A percentile compares a stretch with the other conserved stretches of the same genome.
Conservation (phyloP, 495 filamentous ascomycete genomes). For the Tuber brumale region DNA sequence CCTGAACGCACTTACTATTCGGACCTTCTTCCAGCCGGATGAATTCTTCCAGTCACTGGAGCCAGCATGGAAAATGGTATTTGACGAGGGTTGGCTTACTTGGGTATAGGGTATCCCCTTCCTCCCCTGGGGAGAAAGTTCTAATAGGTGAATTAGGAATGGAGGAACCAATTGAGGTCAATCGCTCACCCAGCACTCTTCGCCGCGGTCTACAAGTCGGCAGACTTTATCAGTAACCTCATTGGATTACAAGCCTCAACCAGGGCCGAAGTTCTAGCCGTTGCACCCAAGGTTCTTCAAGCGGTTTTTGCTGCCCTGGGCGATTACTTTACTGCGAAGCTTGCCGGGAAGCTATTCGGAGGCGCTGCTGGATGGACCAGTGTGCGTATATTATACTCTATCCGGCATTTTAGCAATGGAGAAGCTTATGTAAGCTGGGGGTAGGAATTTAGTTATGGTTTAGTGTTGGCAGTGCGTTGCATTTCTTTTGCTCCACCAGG, state of each 20-base stretch:
- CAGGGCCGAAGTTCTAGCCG: conserved; percentile 59
- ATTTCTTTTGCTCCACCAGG: conserved; percentile 90
- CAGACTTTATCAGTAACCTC: conserved; percentile 50
- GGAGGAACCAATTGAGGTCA: conserved; percentile 80
- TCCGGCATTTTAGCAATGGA: neutral
- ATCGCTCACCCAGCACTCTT: conserved; percentile 87
- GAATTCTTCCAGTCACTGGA: conserved; percentile 96
- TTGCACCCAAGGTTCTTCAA: conserved; percentile 68
- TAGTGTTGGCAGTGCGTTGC: conserved; percentile 80
- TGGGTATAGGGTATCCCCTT: conserved; percentile 58
- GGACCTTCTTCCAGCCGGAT: conserved; percentile 99
- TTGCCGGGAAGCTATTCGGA: conserved; percentile 70
- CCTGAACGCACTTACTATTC: conserved; percentile 71
- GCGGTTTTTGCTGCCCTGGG: conserved; percentile 67
- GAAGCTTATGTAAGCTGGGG: neutral
- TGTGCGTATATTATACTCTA: conserved; percentile 19
- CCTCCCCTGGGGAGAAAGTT: conserved; percentile 5
- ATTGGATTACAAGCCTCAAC: conserved; percentile 48
- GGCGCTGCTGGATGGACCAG: conserved; percentile 43
- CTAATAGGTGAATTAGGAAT: conserved; percentile 61
- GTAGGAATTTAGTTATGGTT: conserved; percentile 52
- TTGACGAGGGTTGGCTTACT: conserved; percentile 91
- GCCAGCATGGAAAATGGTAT: conserved; percentile 85
- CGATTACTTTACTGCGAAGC: conserved; percentile 85
- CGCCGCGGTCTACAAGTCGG: conserved; percentile 63